Conservation (phyloP, 495 filamentous ascomycete genomes). For the Chaetomium tenue region DNA sequence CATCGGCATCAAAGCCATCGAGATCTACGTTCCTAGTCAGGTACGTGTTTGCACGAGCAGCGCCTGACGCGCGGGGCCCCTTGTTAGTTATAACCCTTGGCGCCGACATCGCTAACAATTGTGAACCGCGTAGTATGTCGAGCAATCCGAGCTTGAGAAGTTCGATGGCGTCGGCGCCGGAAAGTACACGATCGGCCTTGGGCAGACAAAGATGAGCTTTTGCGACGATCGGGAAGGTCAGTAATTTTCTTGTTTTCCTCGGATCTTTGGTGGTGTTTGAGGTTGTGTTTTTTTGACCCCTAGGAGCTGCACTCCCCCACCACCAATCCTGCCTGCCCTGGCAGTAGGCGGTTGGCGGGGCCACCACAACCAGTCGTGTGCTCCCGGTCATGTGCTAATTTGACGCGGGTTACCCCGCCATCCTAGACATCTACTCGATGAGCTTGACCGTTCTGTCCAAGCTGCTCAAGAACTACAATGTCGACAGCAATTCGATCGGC, state of each 20-base stretch:
- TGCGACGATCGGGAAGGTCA: constrained; percentile 97
- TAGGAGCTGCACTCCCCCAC: constrained; percentile 4
- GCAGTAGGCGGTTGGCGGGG: constrained; percentile 15
- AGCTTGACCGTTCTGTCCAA: constrained; percentile 84
- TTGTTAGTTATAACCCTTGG: background rate
- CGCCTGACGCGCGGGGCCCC: too few species aligned
- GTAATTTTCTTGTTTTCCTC: constrained; percentile 27
- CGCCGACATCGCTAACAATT: constrained; percentile 36
- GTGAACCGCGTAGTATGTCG: constrained; percentile 71
- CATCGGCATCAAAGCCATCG: constrained; percentile 99
- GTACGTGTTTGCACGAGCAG: constrained; percentile 50
- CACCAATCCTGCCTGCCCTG: constrained; percentile 3
- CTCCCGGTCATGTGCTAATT: constrained; percentile 32
- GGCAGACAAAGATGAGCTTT: constrained; percentile 99
- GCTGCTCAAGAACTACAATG: constrained; percentile 87
- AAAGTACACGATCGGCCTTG: constrained; percentile 99
- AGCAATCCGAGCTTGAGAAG: constrained; percentile 93
- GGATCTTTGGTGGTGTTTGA: background rate
- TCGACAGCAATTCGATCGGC: constrained; percentile 86
- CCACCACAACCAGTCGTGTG: constrained; percentile 20
- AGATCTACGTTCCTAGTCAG: constrained; percentile 97
- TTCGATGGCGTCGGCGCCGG: constrained; percentile 92
- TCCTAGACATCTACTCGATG: constrained; percentile 94
- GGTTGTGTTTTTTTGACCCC: constrained; percentile 4
- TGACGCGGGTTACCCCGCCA: constrained; percentile 27